Evolutionary conservation across 78 protist genomes (phyloP).

Genomic region (Dictyostelium firmibasis): DNA sequence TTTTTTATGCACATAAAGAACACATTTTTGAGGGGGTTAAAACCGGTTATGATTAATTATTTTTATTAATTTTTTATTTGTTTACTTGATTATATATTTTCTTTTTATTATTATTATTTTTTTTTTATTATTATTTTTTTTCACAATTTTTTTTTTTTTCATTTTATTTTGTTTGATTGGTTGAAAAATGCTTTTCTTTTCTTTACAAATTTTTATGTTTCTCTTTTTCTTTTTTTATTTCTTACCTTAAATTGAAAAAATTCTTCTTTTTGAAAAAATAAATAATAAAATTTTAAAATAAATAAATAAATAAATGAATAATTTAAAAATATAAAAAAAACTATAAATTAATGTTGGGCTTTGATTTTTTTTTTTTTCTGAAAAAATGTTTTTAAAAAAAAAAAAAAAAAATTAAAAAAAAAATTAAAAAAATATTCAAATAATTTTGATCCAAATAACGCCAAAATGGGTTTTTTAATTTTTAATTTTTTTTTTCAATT

Average conservation of each 20-base stretch:
- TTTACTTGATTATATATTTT: no score
- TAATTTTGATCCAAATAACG: not conserved
- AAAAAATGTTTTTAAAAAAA: not conserved
- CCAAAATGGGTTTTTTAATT: not conserved
- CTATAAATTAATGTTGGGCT: no score
- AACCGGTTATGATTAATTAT: not conserved
- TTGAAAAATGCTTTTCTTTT: no score
- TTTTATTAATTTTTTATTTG: not conserved
- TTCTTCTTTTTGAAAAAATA: no score
- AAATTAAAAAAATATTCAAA: not conserved
- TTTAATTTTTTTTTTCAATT: no score
- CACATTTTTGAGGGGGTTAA: not conserved
- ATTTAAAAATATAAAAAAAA: no score
- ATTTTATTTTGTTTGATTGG: not conserved
- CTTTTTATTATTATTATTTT: not conserved
- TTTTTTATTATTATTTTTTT: not conserved
- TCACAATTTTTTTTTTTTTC: not conserved
- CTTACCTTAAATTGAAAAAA: not conserved
- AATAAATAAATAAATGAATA: no score
- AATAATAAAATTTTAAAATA: no score
- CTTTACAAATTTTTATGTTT: no score
- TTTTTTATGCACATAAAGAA: not conserved
- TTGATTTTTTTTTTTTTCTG: no score
- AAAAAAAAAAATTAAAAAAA: no score
- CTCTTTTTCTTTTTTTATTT: no score